A percentile compares a stretch with the other conserved stretches of the same genome.
Evolutionary conservation across 768 basidiomycete species (phyloP).

Genomic region (Cubamyces lactineus): DNA sequence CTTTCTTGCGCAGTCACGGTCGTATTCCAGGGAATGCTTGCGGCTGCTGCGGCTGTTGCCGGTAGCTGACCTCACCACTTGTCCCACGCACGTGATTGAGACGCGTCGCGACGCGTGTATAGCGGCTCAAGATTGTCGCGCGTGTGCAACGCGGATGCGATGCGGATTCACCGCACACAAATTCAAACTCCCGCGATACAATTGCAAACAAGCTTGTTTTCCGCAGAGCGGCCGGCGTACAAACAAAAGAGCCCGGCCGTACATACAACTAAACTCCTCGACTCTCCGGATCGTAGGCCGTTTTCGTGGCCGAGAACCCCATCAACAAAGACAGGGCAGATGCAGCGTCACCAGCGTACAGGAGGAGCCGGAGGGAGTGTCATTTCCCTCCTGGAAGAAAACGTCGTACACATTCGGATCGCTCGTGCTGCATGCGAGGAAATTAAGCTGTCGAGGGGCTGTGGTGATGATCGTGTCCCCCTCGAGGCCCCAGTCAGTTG

Average conservation of each 20-base stretch:
- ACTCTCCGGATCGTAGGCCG: slow-evolving; percentile 4
- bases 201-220: neutral
- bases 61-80: slow-evolving; percentile 19
- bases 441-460: slow-evolving; percentile 54
- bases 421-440: slow-evolving; percentile 53
- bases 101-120: slow-evolving; percentile 22
- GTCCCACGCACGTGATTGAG: slow-evolving; percentile 13
- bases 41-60: slow-evolving; percentile 18
- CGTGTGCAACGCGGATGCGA: neutral
- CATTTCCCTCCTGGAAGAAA: slow-evolving; percentile 55
- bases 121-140: neutral
- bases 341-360: slow-evolving; percentile 38
- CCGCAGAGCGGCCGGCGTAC: neutral
- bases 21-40: neutral
- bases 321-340: slow-evolving; percentile 38
- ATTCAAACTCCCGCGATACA: neutral
- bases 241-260: neutral
- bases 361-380: slow-evolving; percentile 40
- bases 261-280: too few relatives aligned
- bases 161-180: neutral
- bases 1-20: slow-evolving; percentile 7
- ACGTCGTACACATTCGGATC: slow-evolving; percentile 46
- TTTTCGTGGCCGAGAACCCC: neutral
- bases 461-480: slow-evolving; percentile 64
- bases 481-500: slow-evolving; percentile 59